phyloP scores from a whole-genome alignment of 2,329 filamentous ascomycete genomes.

The Macrophomina tecta region DNA sequence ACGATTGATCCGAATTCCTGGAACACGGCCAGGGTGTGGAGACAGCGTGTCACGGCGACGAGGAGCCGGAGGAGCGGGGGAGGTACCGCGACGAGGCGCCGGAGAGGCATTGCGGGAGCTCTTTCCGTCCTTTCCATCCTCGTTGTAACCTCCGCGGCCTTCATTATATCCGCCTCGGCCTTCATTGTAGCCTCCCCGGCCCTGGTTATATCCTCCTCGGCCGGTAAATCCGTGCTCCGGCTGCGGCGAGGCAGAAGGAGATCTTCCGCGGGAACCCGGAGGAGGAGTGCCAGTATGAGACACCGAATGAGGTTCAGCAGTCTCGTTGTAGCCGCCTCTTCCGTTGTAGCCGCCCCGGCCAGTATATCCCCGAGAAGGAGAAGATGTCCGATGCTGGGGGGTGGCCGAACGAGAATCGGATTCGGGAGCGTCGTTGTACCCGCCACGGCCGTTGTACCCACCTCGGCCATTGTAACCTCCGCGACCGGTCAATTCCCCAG shows the following conservation, averaged over 20 bases:
- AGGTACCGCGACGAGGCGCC: constrained; percentile 31
- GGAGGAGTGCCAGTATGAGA: constrained; percentile 17
- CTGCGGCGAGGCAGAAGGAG: constrained; percentile 8
- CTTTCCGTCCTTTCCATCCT: constrained; percentile 34
- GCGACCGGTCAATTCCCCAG: constrained; percentile 33
- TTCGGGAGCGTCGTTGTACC: constrained; percentile 31
- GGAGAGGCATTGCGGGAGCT: constrained; percentile 39
- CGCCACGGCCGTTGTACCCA: constrained; percentile 38
- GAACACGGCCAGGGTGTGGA: constrained; percentile 43
- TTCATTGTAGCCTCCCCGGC: constrained; percentile 40
- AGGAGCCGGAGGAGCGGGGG: constrained; percentile 35
- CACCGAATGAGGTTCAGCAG: constrained; percentile 2
- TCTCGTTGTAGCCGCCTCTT: constrained; percentile 30
- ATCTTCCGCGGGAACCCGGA: constrained; percentile 1
- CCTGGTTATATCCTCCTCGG: constrained; percentile 39
- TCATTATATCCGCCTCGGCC: constrained; percentile 42
- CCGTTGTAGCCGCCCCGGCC: constrained; percentile 42
- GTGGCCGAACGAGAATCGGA: constrained; percentile 11
- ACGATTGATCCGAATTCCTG: constrained; percentile 43
- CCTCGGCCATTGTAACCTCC: constrained; percentile 40
- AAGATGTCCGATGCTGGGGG: not conserved
- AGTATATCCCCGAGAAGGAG: constrained; percentile 32
- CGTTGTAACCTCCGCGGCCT: constrained; percentile 29
- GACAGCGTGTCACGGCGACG: constrained; percentile 45
- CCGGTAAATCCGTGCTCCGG: constrained; percentile 31